Conservation (phyloP, 2,329 filamentous ascomycete species). For the Calonectria honghensis region DNA sequence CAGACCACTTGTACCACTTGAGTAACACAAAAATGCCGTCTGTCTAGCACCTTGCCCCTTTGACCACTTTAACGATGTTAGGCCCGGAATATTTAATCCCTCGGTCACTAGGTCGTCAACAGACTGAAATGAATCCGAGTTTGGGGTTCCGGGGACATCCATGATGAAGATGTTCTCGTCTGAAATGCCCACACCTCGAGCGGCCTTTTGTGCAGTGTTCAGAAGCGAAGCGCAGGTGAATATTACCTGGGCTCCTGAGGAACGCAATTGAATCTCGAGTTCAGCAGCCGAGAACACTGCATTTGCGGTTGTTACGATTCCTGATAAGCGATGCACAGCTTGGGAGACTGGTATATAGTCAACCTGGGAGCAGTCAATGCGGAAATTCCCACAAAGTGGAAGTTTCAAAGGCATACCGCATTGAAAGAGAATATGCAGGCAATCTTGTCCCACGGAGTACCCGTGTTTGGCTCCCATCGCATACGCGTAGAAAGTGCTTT, state of each 20-base stretch:
- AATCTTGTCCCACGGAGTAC: conserved; percentile 88
- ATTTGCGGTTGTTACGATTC: conserved; percentile 83
- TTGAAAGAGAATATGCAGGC: conserved; percentile 85
- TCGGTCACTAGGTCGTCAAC: conserved; percentile 79
- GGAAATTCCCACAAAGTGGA: neutral
- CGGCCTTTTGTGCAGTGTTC: conserved; percentile 77
- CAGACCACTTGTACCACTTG: conserved; percentile 85
- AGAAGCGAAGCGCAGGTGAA: conserved; percentile 83
- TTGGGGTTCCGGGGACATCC: conserved; percentile 76
- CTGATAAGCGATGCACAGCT: conserved; percentile 83
- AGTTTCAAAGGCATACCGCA: conserved; percentile 69
- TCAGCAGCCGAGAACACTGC: conserved; percentile 83
- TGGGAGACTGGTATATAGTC: conserved; percentile 84
- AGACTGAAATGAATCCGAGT: conserved; percentile 74
- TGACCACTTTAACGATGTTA: conserved; percentile 75
- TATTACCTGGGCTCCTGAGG: conserved; percentile 80
- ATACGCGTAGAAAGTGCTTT: conserved; percentile 82
- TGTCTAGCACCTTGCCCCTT: conserved; percentile 80
- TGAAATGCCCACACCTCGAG: conserved; percentile 77
- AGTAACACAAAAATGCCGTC: conserved; percentile 86
- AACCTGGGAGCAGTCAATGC: conserved; percentile 68
- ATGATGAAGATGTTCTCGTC: conserved; percentile 80
- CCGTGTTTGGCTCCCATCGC: conserved; percentile 81
- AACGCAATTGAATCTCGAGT: conserved; percentile 81
- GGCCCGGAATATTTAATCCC: conserved; percentile 71